Evolutionary conservation across 2,329 filamentous ascomycete species (phyloP).

Genomic region (Cytospora piceicola): DNA sequence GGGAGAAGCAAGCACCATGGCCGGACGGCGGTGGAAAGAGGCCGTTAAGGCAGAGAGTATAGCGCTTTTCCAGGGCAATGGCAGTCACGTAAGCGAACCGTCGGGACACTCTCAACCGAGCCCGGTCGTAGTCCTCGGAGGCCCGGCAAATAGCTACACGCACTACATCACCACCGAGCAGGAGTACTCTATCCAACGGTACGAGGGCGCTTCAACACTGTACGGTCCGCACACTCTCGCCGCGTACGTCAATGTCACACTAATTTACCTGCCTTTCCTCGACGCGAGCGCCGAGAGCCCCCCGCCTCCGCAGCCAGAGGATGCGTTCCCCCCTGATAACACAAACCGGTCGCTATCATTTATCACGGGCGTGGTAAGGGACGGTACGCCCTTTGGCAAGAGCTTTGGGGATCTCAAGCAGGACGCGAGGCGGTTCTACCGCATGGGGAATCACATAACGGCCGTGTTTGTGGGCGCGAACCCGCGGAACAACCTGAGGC

Average conservation of each 20-base stretch:
- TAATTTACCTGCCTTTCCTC: conserved; percentile 71
- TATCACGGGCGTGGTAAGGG: conserved; percentile 77
- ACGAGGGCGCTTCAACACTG: conserved; percentile 87
- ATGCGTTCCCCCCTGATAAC: conserved; percentile 75
- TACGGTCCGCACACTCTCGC: conserved; percentile 84
- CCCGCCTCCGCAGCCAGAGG: conserved; percentile 46
- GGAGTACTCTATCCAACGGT: conserved; percentile 81
- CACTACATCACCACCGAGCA: conserved; percentile 81
- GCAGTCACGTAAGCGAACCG: conserved; percentile 38
- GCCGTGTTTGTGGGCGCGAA: conserved; percentile 84
- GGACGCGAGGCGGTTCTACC: conserved; percentile 58
- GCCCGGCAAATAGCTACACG: conserved; percentile 88
- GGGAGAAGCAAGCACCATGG: conserved; percentile 91
- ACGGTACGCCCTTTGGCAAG: conserved; percentile 66
- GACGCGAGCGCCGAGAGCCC: conserved; percentile 47
- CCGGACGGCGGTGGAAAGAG: conserved; percentile 82
- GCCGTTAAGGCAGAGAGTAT: conserved; percentile 63
- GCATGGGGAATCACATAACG: conserved; percentile 63
- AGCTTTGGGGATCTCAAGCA: conserved; percentile 70
- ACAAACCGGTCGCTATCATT: conserved; percentile 75
- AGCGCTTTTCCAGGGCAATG: conserved; percentile 48
- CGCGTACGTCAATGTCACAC: conserved; percentile 81
- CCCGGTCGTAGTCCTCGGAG: conserved; percentile 81
- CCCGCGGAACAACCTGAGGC: conserved; percentile 82
- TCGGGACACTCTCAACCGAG: conserved; percentile 2